A percentile compares a stretch with the other conserved stretches of the same genome.
Conservation (phyloP, 2,329 filamentous ascomycete genomes). For the Colletotrichum sp. region DNA sequence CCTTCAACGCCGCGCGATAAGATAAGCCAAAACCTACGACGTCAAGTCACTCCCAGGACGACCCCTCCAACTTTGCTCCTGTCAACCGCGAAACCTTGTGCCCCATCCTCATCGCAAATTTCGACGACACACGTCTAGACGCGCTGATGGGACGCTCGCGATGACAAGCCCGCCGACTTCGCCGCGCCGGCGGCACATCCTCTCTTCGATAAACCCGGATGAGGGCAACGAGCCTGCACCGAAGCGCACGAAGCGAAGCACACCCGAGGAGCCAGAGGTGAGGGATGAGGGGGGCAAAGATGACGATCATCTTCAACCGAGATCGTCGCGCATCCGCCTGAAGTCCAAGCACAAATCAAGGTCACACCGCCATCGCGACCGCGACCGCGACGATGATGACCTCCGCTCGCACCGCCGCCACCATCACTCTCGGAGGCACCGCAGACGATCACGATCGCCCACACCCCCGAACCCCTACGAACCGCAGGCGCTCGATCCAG, state of each 20-base stretch:
- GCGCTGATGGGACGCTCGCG: conserved; percentile 27
- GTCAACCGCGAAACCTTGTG: not conserved
- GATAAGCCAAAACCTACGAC: conserved; percentile 18
- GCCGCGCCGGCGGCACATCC: conserved; percentile 50
- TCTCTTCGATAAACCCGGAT: conserved; percentile 53
- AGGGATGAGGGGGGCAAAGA: not conserved
- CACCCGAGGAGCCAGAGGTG: not conserved
- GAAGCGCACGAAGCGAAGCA: conserved; percentile 13
- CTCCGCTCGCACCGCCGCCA: conserved; percentile 30
- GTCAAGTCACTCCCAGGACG: conserved; percentile 4
- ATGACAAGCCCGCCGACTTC: conserved; percentile 39
- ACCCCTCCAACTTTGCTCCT: not conserved
- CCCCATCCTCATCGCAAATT: not conserved
- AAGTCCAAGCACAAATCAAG: conserved; percentile 39
- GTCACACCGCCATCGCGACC: conserved; percentile 25
- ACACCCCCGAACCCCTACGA: conserved; percentile 54
- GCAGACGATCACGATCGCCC: conserved; percentile 44
- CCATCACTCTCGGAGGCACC: conserved; percentile 28
- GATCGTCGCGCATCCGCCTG: conserved; percentile 44
- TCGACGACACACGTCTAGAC: not conserved
- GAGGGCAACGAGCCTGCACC: not conserved
- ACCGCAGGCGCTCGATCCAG: conserved; percentile 62
- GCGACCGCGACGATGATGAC: conserved; percentile 29
- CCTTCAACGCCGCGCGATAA: conserved; percentile 12
- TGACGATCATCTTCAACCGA: conserved; percentile 8